Percentiles rank a stretch among this genome's conserved stretches.
Evolutionary conservation across 2,329 filamentous ascomycete genomes (phyloP).

Genomic region (Pseudopyrenochaeta lycopersici): DNA sequence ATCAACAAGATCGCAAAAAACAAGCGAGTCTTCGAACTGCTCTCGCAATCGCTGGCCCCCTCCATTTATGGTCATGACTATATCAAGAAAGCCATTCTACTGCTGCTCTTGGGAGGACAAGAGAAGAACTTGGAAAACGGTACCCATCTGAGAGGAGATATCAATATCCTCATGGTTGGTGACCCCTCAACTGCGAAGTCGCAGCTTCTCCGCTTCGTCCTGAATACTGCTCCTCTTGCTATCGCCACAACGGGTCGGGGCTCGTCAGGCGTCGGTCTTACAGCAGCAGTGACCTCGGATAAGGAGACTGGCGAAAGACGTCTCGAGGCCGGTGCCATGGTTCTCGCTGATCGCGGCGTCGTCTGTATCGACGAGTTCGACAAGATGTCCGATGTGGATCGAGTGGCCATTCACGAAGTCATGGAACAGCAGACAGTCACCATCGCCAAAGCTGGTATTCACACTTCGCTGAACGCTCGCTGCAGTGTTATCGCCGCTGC

Average conservation of each 20-base stretch:
- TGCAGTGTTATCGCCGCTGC: constrained; percentile 97
- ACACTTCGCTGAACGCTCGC: constrained; percentile 94
- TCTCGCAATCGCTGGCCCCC: constrained; percentile 92
- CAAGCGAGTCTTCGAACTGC: constrained; percentile 88
- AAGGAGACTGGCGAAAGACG: constrained; percentile 97
- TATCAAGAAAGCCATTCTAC: constrained; percentile 95
- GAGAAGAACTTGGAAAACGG: constrained; percentile 99
- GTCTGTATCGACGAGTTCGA: constrained; percentile 99
- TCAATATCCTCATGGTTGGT: constrained; percentile 99
- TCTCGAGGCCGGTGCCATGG: constrained; percentile 97
- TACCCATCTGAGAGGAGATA: constrained; percentile 96
- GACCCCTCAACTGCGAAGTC: constrained; percentile 98
- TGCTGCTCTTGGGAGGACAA: constrained; percentile 94
- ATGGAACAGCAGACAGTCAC: constrained; percentile 99
- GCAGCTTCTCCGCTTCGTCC: constrained; percentile 94
- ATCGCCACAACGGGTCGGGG: constrained; percentile 97
- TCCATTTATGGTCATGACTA: constrained; percentile 98
- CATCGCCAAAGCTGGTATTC: constrained; percentile 97
- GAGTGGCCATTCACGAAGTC: constrained; percentile 99
- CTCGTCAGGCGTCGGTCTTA: constrained; percentile 96
- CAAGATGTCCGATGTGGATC: constrained; percentile 98
- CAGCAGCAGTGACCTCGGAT: constrained; percentile 93
- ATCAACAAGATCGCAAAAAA: constrained; percentile 98
- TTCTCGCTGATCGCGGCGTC: constrained; percentile 93
- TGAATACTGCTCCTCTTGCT: constrained; percentile 94